Conservation (phyloP, 2,329 filamentous ascomycete species). For the Cordyceps militaris region DNA sequence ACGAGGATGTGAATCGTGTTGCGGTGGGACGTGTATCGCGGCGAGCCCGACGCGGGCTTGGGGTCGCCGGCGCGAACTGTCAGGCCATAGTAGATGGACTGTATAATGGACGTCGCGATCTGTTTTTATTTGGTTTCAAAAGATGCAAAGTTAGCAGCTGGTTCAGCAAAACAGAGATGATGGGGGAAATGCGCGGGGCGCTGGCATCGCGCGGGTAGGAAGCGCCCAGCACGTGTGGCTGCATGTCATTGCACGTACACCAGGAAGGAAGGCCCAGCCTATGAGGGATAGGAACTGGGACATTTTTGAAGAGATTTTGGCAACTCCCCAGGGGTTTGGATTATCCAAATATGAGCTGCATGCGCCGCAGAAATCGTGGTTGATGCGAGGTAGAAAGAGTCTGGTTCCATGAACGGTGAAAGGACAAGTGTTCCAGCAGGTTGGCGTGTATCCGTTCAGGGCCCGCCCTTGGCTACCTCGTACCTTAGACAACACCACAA, state of each 20-base stretch:
- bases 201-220: not conserved
- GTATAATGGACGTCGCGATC: slow-evolving; percentile 71
- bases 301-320: slow-evolving; percentile 29
- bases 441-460: not conserved
- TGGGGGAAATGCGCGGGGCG: too few species aligned
- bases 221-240: not conserved
- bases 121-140: slow-evolving; percentile 26
- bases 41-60: slow-evolving; percentile 63
- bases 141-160: not conserved
- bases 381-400: not conserved
- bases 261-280: slow-evolving; percentile 51
- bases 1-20: slow-evolving; percentile 78
- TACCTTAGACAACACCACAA: not conserved
- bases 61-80: slow-evolving; percentile 85
- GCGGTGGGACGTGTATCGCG: slow-evolving; percentile 65
- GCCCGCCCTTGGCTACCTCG: not conserved
- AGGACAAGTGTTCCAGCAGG: slow-evolving; percentile 7
- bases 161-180: not conserved
- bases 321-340: not conserved
- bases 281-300: slow-evolving; percentile 46
- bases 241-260: slow-evolving; percentile 29
- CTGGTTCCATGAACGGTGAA: not conserved
- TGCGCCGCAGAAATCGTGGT: not conserved
- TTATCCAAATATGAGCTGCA: not conserved
- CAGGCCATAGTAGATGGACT: slow-evolving; percentile 77